A percentile compares a stretch with the other conserved stretches of the same genome.
Evolutionary conservation across 106 monocot species (phyloP).

Genomic region (Apostasia ramifera): DNA sequence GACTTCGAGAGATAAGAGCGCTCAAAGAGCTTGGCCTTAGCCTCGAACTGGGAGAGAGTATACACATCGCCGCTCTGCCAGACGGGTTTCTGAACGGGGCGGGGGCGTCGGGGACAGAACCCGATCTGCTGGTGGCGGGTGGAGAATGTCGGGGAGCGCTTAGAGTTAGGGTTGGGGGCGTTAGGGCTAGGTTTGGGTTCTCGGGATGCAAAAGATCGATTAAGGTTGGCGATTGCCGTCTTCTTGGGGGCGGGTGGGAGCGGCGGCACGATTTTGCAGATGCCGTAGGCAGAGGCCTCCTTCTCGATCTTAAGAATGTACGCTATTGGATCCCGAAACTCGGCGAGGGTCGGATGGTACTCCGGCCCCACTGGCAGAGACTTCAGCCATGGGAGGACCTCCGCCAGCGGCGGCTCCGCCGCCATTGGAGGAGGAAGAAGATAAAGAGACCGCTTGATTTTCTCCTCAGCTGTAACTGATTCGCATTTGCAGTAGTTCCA

Average conservation of each 20-base stretch:
- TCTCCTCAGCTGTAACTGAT: neutral
- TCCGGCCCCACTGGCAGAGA: slow-evolving; percentile 71
- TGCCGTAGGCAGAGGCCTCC: slow-evolving; percentile 63
- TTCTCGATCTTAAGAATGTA: slow-evolving; percentile 79
- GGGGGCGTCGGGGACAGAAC: slow-evolving; percentile 52
- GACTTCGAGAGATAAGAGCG: slow-evolving; percentile 22
- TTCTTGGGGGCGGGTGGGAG: slow-evolving; percentile 56
- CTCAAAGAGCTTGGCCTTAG: slow-evolving; percentile 62
- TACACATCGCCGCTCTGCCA: slow-evolving; percentile 73
- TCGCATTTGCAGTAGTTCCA: neutral
- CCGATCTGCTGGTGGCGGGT: slow-evolving; percentile 83
- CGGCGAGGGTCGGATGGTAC: slow-evolving; percentile 64
- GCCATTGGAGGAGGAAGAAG: neutral
- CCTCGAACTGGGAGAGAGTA: slow-evolving; percentile 71
- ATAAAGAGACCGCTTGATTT: no score
- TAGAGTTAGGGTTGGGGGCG: neutral
- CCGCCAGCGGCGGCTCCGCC: slow-evolving; percentile 6
- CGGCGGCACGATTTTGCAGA: slow-evolving; percentile 92
- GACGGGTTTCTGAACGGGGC: slow-evolving; percentile 64
- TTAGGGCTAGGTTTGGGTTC: slow-evolving; percentile 6
- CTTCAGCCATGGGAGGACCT: slow-evolving; percentile 57
- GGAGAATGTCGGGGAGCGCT: slow-evolving; percentile 43
- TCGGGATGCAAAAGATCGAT: slow-evolving; percentile 53
- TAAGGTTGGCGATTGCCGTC: slow-evolving; percentile 44
- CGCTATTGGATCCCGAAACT: slow-evolving; percentile 85